Conservation (phyloP, 176 grass and related monocot genomes). For the Triticum urartu region DNA sequence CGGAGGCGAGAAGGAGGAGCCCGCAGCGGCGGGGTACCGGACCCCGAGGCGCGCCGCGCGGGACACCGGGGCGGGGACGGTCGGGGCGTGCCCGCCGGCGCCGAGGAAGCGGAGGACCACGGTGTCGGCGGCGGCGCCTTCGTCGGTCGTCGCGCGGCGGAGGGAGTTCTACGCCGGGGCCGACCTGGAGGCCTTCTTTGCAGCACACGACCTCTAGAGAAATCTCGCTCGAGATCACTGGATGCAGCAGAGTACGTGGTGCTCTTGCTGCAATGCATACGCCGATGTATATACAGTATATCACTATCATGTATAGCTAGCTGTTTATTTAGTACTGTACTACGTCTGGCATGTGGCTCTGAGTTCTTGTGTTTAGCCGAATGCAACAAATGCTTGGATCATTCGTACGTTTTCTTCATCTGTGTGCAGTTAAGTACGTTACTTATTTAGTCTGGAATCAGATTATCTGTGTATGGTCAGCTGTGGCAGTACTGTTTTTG, state of each 20-base stretch:
- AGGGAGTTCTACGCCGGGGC: conserved; percentile 32
- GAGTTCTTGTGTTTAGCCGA: neutral
- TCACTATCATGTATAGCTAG: neutral
- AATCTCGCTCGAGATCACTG: neutral
- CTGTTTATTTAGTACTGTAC: neutral
- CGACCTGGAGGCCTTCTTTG: conserved; percentile 43
- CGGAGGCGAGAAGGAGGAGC: neutral
- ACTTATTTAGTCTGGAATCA: too few species aligned
- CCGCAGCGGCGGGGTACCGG: neutral
- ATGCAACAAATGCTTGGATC: neutral
- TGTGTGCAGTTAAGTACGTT: too few species aligned
- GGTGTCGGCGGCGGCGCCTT: too few species aligned
- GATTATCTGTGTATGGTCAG: too few species aligned
- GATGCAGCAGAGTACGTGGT: too few species aligned
- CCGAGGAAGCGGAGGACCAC: conserved; percentile 14
- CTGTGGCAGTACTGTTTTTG: too few species aligned
- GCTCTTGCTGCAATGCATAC: neutral
- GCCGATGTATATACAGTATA: neutral
- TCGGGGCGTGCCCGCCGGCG: conserved; percentile 7
- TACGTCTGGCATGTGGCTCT: neutral
- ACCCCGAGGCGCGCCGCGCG: neutral
- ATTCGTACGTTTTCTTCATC: neutral
- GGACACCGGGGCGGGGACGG: neutral
- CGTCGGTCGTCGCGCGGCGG: neutral
- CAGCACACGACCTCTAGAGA: conserved; percentile 20